These are phyloP conservation scores for Phanerochaete carnosa DNA, from an alignment of 768 basidiomycete genomes.

Conservation along the genomic window DNA sequence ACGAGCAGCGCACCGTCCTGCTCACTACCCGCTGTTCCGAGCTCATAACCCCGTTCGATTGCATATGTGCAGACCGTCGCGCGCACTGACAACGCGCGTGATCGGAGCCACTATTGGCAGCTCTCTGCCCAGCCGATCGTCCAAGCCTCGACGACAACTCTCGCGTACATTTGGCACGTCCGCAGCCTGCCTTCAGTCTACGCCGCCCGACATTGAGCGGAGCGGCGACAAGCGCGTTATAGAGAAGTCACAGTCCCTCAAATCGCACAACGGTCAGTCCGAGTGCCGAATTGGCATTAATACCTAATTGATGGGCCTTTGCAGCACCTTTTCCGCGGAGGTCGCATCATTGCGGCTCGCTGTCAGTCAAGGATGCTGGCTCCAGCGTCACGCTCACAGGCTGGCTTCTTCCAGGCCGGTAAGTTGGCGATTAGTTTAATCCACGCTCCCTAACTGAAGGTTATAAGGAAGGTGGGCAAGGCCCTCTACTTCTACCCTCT, in stretches of 20 bases:
- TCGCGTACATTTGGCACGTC: background rate
- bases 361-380: slow-evolving; percentile 52
- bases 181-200: background rate
- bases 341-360: slow-evolving; percentile 63
- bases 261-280: slow-evolving; percentile 9
- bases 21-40: background rate
- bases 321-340: slow-evolving; percentile 47
- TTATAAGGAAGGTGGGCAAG: slow-evolving; percentile 59
- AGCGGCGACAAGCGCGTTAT: background rate
- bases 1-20: background rate
- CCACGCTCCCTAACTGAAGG: slow-evolving; percentile 1
- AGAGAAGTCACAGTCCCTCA: background rate
- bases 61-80: background rate
- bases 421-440: slow-evolving; percentile 29
- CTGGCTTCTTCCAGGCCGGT: slow-evolving; percentile 83
- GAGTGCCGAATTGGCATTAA: background rate
- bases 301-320: background rate
- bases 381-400: slow-evolving; percentile 69
- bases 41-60: background rate
- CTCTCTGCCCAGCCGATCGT: background rate
- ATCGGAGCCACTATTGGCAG: background rate
- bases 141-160: background rate
- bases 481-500: slow-evolving; percentile 82
- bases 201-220: background rate
- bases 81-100: background rate